Base-by-base conservation (phyloP, 2,329 filamentous ascomycete genomes). In the Exutisphaerella laricina region DNA sequence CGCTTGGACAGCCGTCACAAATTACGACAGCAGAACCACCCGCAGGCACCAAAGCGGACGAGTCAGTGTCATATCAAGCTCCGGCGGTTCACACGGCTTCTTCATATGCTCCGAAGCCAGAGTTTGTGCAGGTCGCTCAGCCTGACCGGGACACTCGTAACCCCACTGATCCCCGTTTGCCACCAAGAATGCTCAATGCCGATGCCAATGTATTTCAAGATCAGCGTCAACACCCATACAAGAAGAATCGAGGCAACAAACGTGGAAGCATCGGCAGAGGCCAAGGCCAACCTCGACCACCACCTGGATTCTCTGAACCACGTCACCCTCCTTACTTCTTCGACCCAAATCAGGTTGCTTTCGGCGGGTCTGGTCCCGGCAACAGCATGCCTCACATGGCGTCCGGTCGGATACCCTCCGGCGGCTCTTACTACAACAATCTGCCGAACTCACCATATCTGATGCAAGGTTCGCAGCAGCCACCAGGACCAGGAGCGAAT, bases 201-300 rank as follows among this genome's bases (percentile, higher is more conserved):
- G 30, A 30, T 20, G 17, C 37, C 4, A 16, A 43, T 30, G 12
- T 26, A 12, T 8, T 6, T 12, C n/a, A 17, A 1, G 33, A 38
- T 9, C 25, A 39, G 17, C 35, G 29, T 17, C 34, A 39, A n/a
- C 14, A 14, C 18, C 21, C 18, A 18, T 33, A 18, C 13, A 36
- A 36, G n/a, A 26, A 32, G 29, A 20, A 20, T 4, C 35, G 41
- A 18, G 41, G 41, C 12, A n/a, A 8, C 26, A 44, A 44, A 33
- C 20, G 34, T 17, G 35, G 29, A 12, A 44, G 41, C 35, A 39
- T 44, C 41, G 34, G 29, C 35, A 12, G 17, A 12, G 4, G n/a
- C 14, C 33, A 32, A 13, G 28, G 29, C 6, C 13, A 21, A 34
- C 26, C 26, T 16, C 13, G 17, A 6, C 13, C 30, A 33, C 16